Evolutionary conservation across 2,329 filamentous ascomycete genomes (phyloP), one percentile per base, ranked within the genome.

Genomic region (Fusarium armeniacum): DNA sequence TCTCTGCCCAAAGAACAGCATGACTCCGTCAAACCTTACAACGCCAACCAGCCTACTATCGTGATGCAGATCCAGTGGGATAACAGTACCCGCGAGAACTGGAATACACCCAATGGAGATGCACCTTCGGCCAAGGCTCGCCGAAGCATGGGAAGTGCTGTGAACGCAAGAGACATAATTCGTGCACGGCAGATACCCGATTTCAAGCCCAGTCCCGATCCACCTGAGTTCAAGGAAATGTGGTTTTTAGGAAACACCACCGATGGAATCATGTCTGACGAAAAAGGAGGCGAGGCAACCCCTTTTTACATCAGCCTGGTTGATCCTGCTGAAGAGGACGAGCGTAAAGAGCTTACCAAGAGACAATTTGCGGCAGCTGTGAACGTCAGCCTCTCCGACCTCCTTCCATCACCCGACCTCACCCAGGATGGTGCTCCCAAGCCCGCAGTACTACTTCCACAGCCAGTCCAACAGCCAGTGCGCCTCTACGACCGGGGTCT

Each of bases 231-330:
- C 28, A 82, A 88, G 40, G 94, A 98, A 63, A 91, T 93, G 79
- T 86, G 83, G 66, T 97, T 98, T 75, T 79, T 98, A 10, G 94
- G 94, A 6, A 92, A 94, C 76, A 94, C 93, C 0, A 97, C 94
- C 0, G 95, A 98, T 74, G 85, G 86, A 0, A 89, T 93, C 65
- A 83, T 86, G 15, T 84, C 85, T 0, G 74, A 86, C 43, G 81
- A 90, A 6, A 97, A 95, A 78, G 90, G 90, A 1, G 94, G 94
- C 69, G 94, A 97, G 80, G 86, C 90, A 11, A 97, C 95, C 0
- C 94, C 95, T 0, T 97, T 98, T 79, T 97, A 91, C 78, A 91
- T 97, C 70, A 93, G 90, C 30, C 84, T 97, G 57, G 81, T 94
- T 13, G 78, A 82, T 6, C 83, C 85, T 1, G 66, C 79, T 18